Evolutionary conservation across 345 rosid genomes (phyloP).

Genomic region (Eucalyptus viminalis): DNA sequence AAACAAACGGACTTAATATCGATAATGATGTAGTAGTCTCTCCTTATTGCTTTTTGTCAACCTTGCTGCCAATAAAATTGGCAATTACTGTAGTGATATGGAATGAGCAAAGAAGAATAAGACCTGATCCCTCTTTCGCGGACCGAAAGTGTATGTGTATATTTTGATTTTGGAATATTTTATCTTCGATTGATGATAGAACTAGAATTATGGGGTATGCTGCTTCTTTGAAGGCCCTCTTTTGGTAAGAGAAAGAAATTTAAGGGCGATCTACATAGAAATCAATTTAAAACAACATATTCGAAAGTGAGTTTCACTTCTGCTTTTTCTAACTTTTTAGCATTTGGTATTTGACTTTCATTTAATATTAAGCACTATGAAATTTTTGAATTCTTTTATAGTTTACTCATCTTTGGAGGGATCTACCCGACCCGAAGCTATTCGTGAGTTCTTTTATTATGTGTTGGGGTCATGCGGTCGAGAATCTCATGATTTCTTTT

Average conservation of each 20-base stretch:
- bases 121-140: background rate
- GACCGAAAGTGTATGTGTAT: background rate
- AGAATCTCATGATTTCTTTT: background rate
- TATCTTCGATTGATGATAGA: background rate
- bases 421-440: background rate
- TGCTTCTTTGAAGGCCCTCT: background rate
- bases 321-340: background rate
- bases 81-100: background rate
- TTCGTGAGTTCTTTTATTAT: background rate
- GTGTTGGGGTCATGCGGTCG: background rate
- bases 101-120: background rate
- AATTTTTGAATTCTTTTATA: background rate
- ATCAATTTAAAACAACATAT: background rate
- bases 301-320: background rate
- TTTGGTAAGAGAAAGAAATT: background rate
- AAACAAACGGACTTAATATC: background rate
- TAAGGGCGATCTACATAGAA: background rate
- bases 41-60: background rate
- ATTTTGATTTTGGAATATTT: background rate
- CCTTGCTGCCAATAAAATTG: background rate
- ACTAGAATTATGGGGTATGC: background rate
- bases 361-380: background rate
- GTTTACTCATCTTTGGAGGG: background rate
- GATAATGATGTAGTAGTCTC: background rate
- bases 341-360: background rate